phyloP scores from a whole-genome alignment of 2,329 filamentous ascomycete species.

The Mycosphaerelloides madeirae region DNA sequence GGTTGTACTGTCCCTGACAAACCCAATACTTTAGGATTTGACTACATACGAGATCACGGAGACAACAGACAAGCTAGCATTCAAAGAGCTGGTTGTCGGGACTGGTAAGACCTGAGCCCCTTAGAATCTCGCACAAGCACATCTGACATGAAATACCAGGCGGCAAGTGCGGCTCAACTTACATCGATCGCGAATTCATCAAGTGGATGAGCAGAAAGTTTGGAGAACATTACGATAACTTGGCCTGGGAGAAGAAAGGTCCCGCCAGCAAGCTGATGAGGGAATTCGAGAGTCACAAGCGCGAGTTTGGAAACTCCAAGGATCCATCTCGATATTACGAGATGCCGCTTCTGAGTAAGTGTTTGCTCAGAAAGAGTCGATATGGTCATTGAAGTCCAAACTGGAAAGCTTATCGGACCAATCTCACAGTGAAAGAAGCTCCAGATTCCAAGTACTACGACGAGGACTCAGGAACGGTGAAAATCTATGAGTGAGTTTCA shows the following conservation, averaged over 20 bases:
- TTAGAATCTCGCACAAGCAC: no score
- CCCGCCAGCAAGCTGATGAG: constrained; percentile 13
- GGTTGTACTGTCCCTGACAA: no score
- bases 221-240: constrained; percentile 1
- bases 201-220: constrained; percentile 12
- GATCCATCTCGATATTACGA: constrained; percentile 3
- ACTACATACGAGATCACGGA: constrained; percentile 9
- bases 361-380: no score
- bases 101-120: no score
- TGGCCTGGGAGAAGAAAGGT: constrained; percentile 5
- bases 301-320: constrained; percentile 7
- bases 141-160: no score
- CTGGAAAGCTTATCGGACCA: no score
- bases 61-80: constrained; percentile 2
- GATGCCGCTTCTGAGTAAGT: not conserved
- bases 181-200: constrained; percentile 15
- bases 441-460: constrained; percentile 5
- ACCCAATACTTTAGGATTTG: constrained; percentile 4
- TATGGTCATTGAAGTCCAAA: no score
- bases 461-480: constrained; percentile 1
- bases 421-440: constrained; percentile 2
- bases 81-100: constrained; percentile 12
- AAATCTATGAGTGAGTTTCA: not conserved
- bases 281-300: constrained; percentile 11
- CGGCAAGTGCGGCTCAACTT: constrained; percentile 17